Percentiles rank a stretch among this genome's conserved stretches.
phyloP scores from a whole-genome alignment of 2,329 filamentous ascomycete species.

The Diplodia seriata region DNA sequence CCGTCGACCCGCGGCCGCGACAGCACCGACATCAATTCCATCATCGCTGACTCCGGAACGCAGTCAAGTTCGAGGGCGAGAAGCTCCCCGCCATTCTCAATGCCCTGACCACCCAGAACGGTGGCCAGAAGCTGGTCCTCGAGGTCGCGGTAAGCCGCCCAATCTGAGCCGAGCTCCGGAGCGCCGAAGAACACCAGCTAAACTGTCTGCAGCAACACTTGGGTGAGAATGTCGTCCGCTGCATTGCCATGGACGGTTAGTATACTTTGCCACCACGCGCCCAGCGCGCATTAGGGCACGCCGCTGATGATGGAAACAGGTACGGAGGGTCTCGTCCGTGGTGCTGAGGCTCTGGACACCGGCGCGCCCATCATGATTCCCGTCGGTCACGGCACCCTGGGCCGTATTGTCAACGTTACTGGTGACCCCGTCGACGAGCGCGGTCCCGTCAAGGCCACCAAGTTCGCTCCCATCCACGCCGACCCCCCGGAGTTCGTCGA shows the following conservation, averaged over 20 bases:
- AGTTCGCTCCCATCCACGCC: conserved; percentile 89
- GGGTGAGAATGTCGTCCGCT: conserved; percentile 98
- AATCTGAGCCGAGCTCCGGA: conserved; percentile 31
- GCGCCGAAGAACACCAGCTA: conserved; percentile 37
- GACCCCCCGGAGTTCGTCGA: conserved; percentile 92
- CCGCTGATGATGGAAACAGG: conserved; percentile 58
- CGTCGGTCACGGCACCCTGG: conserved; percentile 90
- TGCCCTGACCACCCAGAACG: conserved; percentile 89
- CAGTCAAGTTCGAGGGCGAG: conserved; percentile 96
- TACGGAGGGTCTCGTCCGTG: conserved; percentile 99
- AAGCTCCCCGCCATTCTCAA: conserved; percentile 98
- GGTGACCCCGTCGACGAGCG: conserved; percentile 99
- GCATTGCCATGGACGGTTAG: conserved; percentile 99
- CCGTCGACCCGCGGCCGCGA: conserved; percentile 26
- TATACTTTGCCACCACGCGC: conserved; percentile 23
- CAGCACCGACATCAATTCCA: conserved; percentile 37
- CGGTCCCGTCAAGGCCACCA: conserved; percentile 93
- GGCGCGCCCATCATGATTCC: conserved; percentile 95
- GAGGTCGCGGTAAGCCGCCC: conserved; percentile 81
- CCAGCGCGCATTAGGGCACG: conserved; percentile 22
- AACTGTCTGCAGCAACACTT: conserved; percentile 82
- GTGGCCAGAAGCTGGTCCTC: conserved; percentile 90
- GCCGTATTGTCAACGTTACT: conserved; percentile 99
- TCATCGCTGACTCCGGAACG: conserved; percentile 42
- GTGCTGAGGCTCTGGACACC: conserved; percentile 82